Evolutionary conservation across 768 basidiomycete species (phyloP), one percentile per base, ranked within the genome.

Genomic region (Hortiboletus campestris): DNA sequence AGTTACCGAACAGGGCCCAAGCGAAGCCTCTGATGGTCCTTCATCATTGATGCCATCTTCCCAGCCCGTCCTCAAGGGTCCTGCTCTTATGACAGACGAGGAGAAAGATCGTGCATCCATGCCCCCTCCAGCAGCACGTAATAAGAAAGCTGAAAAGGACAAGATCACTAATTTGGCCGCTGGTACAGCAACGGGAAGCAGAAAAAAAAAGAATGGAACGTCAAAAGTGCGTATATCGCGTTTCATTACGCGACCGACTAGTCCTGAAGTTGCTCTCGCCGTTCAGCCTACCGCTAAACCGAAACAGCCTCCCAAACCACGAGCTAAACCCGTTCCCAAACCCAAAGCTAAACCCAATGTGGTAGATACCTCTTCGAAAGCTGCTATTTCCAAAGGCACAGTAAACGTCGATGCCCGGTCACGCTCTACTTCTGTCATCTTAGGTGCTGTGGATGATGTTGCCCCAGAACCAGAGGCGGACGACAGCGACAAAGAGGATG

Each of bases 401-500:
- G 60, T 70, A 10, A 71, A 73, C 20, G 62, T 71, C 0, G 66
- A 70, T 28, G 67, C 75, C 0, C 80, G 88, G 29, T 91, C 89
- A 32, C 79, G 88, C 13, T 91, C 89, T 12, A 77, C 85, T 11
- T 90, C 88, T 25, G 81, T 78, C 46, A 83, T 89, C 75, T 88
- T 88, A 34, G 68, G 72, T 25, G n/a, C 36, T 28, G 73, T 79
- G 45, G 69, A 70, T 38, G 72, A 78, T 45, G 60, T 51, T 69
- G 72, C 77, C 20, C 79, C 78, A 42, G 85, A 80, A 53, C 79
- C 78, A 38, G 78, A 80, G 6, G 75, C 74, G 40, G 84, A 84
- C 34, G 72, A 74, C 6, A 67, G 64, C 28, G 72, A 72, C 28
- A 74, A 67, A 34, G 75, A 76, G 51, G 69, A 76, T 14, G 77